Percentiles rank a stretch among this genome's conserved stretches.
Conservation (phyloP, 768 basidiomycete species). For the Mycena crocata region DNA sequence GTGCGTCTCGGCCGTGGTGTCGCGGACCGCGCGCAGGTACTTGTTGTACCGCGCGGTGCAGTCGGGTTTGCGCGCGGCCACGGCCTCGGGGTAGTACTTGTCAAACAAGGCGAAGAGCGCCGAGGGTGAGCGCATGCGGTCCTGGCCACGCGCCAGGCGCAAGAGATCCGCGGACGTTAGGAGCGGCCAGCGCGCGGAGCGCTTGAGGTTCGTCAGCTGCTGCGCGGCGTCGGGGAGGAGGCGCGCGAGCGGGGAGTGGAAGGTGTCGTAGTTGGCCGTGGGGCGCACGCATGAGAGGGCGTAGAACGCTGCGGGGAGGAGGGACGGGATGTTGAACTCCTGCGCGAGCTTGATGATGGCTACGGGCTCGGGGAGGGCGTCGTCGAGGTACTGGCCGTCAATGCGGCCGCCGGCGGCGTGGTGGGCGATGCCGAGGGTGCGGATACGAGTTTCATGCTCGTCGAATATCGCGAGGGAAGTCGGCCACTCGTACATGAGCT, state of each 20-base stretch:
- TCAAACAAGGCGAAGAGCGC: background rate
- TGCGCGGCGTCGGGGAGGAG: background rate
- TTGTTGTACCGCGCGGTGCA: background rate
- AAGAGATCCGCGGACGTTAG: background rate
- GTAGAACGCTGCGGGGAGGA: constrained; percentile 15
- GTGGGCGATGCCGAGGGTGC: background rate
- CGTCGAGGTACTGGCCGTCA: background rate
- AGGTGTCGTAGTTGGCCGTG: background rate
- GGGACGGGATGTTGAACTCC: constrained; percentile 11
- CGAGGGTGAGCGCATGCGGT: background rate
- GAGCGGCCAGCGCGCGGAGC: constrained; percentile 16
- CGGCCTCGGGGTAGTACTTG: too few species aligned
- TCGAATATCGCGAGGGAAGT: constrained; percentile 1
- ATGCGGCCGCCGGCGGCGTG: background rate
- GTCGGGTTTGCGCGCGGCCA: background rate
- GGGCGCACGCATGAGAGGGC: constrained; percentile 11
- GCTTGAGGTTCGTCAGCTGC: background rate
- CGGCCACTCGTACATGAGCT: constrained; percentile 14
- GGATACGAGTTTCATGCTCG: background rate
- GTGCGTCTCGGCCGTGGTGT: background rate
- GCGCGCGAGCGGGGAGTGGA: constrained; percentile 1
- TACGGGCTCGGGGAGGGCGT: constrained; percentile 6
- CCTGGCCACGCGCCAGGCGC: constrained; percentile 1
- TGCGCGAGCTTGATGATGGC: constrained; percentile 8
- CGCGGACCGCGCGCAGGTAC: background rate